Evolutionary conservation across 768 basidiomycete species (phyloP), one percentile per base, ranked within the genome.

Genomic region (Psilocybe azurescens): DNA sequence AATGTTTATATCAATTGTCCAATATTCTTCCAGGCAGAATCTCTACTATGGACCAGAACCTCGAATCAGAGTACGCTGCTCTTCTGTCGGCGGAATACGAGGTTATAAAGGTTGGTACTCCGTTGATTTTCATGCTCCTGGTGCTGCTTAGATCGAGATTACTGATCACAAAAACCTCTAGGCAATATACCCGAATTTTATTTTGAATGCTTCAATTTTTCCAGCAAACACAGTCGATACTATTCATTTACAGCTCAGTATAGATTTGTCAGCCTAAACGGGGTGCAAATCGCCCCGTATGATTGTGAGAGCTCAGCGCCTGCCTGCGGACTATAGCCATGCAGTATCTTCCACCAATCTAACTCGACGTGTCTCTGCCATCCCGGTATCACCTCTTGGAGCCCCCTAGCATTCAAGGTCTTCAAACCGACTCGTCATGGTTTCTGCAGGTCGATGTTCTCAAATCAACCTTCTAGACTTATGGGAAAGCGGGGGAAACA

Each of bases 401-500:
- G n/a, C 81, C 88, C 0, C 90, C 90, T 0, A 57, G 73, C 47
- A 76, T 90, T 10, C 68, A 77, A 3, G 82, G 83, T 6, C 69
- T 90, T 46, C 81, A 83, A 47, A 78, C 82, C 8, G 79, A 80
- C 8, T 78, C 86, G 60, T 76, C 79, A 18, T 93, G 89, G 89
- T 68, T 90, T 0, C 74, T 83, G 5, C 65, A 71, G 1, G 64
- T 75, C 11, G 44, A 65, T 5, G 70, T 67, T 9, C 71, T 90
- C 14, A 75, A 75, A 32, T 65, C 73, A 16, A 68, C 70, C 13
- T 73, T 92, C 61, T 69, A n/a, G 75, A 76, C 1, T 83, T 81
- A 79, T 92, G n/a, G 89, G 88, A 76, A 79, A 46, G 70, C 77
- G 9, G 87, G 86, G 28, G 81, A 87, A 44, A 80, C 81, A 29